phyloP scores from a whole-genome alignment of 2,329 filamentous ascomycete genomes.

The Botrytis galanthina region DNA sequence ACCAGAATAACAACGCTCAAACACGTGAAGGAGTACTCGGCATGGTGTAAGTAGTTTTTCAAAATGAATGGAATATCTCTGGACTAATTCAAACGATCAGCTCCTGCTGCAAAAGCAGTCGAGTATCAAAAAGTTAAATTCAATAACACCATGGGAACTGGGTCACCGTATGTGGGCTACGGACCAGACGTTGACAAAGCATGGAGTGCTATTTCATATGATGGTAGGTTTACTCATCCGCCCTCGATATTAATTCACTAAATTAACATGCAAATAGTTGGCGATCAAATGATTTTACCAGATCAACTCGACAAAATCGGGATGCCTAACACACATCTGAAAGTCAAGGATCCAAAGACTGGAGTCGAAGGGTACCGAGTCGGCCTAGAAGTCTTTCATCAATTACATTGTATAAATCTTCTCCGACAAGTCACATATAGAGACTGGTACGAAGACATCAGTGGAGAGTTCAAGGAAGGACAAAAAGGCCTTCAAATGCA shows the following conservation, averaged over 20 bases:
- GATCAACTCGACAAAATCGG: constrained; percentile 53
- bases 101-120: constrained; percentile 48
- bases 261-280: constrained; percentile 43
- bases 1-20: constrained; percentile 34
- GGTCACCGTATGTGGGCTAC: constrained; percentile 52
- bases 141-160: constrained; percentile 45
- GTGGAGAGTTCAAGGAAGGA: constrained; percentile 49
- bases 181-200: constrained; percentile 56
- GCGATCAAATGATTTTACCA: constrained; percentile 58
- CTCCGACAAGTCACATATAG: constrained; percentile 48
- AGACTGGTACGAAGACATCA: constrained; percentile 49
- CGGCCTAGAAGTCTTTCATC: constrained; percentile 45
- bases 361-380: constrained; percentile 59
- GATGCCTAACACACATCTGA: constrained; percentile 48
- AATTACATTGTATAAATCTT: constrained; percentile 42
- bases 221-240: constrained; percentile 35
- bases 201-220: constrained; percentile 55
- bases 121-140: constrained; percentile 51
- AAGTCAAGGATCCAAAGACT: constrained; percentile 54
- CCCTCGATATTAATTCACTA: too few relatives aligned
- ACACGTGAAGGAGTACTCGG: constrained; percentile 43
- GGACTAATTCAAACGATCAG: constrained; percentile 35
- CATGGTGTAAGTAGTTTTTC: constrained; percentile 43
- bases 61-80: not conserved
- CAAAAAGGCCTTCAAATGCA: constrained; percentile 46